Conservation (phyloP, 2,329 filamentous ascomycete genomes). For the Paracoccidioides brasiliensis region DNA sequence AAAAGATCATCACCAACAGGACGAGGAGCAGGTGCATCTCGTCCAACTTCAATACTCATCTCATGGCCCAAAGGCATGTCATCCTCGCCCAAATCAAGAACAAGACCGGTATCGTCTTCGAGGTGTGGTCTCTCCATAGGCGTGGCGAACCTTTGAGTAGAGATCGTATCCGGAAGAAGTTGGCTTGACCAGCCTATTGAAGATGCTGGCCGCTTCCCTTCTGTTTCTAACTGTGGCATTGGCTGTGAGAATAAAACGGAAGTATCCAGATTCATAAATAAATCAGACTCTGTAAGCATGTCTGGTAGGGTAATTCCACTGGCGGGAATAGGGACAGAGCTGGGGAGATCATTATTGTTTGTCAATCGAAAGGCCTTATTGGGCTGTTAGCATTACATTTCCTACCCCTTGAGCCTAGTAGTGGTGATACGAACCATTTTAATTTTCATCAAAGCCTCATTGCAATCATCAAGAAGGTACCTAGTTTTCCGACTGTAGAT, state of each 20-base stretch:
- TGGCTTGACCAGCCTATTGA: constrained; percentile 55
- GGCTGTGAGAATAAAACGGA: constrained; percentile 69
- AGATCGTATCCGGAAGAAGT: constrained; percentile 56
- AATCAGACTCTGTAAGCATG: constrained; percentile 81
- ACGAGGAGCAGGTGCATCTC: constrained; percentile 61
- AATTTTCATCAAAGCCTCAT: constrained; percentile 93
- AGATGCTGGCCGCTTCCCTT: constrained; percentile 22
- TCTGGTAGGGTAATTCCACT: constrained; percentile 83
- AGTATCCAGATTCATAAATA: constrained; percentile 72
- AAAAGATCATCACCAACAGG: constrained; percentile 43
- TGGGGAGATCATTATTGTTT: constrained; percentile 90
- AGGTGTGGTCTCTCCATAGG: constrained; percentile 34
- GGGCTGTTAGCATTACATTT: constrained; percentile 21
- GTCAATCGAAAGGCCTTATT: constrained; percentile 77
- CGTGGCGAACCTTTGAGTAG: constrained; percentile 45
- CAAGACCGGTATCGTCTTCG: constrained; percentile 60
- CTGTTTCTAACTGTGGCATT: constrained; percentile 31
- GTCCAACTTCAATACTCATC: constrained; percentile 72
- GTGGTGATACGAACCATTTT: constrained; percentile 61
- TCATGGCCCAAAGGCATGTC: constrained; percentile 55
- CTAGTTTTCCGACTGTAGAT: constrained; percentile 97
- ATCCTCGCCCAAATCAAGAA: constrained; percentile 55
- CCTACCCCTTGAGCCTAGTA: neutral
- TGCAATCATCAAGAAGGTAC: constrained; percentile 93
- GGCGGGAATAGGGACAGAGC: constrained; percentile 63